A percentile compares a stretch with the other conserved stretches of the same genome.
Conservation (phyloP, 2,329 filamentous ascomycete genomes). For the Ceratocystis eucalypticola region DNA sequence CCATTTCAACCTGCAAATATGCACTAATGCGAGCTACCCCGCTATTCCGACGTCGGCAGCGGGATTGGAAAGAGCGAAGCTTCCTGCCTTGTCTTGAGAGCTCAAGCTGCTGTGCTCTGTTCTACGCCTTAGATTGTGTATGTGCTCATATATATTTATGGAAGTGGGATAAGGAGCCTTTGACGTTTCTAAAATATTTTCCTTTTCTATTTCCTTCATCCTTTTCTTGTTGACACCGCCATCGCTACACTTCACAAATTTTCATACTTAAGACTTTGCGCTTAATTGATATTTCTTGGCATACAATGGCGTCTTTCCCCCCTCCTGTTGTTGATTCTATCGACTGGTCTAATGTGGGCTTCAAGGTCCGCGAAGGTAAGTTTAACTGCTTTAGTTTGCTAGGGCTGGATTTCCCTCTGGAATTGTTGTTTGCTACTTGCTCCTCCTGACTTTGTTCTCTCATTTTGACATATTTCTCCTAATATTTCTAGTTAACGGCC, state of each 20-base stretch:
- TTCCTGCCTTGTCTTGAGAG: neutral
- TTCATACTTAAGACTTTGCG: no score
- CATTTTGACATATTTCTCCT: neutral
- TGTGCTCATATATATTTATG: neutral
- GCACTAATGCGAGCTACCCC: neutral
- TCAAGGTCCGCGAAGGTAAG: constrained; percentile 77
- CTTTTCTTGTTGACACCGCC: neutral
- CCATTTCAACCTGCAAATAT: neutral
- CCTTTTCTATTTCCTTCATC: neutral
- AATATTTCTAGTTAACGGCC: constrained; percentile 62
- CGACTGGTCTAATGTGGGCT: constrained; percentile 89
- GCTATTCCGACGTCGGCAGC: constrained; percentile 11
- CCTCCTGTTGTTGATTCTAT: constrained; percentile 67
- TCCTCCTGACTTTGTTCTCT: neutral
- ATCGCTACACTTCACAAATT: no score
- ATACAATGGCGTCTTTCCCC: constrained; percentile 42
- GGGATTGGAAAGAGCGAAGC: neutral
- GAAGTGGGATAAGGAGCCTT: neutral
- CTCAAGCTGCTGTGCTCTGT: neutral
- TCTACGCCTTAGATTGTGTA: neutral
- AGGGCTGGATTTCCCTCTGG: constrained; percentile 4
- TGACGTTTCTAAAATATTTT: neutral
- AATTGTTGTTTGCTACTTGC: neutral
- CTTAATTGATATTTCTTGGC: neutral
- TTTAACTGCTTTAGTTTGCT: neutral